Base-by-base conservation (phyloP, 208 protist species). In the Trypanosoma lewisi region DNA sequence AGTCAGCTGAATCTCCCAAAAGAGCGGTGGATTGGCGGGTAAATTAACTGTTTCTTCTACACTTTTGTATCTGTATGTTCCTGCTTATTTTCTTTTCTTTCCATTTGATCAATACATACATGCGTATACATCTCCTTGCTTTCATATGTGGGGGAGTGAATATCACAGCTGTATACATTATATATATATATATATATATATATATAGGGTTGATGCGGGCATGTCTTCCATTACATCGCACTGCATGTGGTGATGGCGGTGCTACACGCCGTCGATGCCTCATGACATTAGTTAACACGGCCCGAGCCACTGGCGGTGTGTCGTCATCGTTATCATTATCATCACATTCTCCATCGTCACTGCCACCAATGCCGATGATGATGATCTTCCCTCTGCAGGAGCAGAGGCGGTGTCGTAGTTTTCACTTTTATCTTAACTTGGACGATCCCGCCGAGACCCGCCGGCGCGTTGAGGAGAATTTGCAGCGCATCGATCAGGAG, bases 401-500 rank as follows among this genome's bases (percentile, higher is more conserved):
- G 6, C 23, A 63, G 16, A 52, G 61, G 23, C 77, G 87, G 0
- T 44, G 37, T 28, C 75, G 76, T 44, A 83, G 83, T 56, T 89
- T 83, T 58, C 58, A 75, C 58, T 93, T 93, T 62, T 93, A 89
- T 59, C 51, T 93, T 33, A 93, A 93, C 70, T 68, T 90, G 25
- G 70, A 82, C 25, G 83, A 93, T 64, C 80, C 83, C 1, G 78
- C 70, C n/a, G 87, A 87, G 17, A 93, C 83, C 17, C 75, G 70
- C 19, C 87, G 83, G 36, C 67, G 77, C 51, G 73, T 90, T 0
- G 75, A 87, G 58, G 83, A 90, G 36, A 70, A 85, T 2, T 55
- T 89, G 16, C 70, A 73, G 11, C 54, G 70, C 2, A 76, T 93
- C 34, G 59, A 70, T 30, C 65, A 82, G 45, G 80, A 85, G 8